Conservation (phyloP, 1,284 basidiomycete genomes). For the Baeospora myosura region DNA sequence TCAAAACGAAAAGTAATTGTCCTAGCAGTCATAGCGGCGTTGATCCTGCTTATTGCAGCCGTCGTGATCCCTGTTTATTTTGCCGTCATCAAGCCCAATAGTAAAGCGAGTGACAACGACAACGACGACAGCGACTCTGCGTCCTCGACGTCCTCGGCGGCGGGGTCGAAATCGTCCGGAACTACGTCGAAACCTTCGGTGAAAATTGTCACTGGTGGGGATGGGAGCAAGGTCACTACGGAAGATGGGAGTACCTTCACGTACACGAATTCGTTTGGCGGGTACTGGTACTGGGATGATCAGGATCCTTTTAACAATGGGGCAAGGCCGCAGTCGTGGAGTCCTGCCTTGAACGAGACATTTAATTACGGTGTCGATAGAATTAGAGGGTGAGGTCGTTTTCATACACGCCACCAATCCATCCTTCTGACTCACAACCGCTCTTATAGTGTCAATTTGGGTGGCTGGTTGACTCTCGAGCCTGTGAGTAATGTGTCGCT, state of each 20-base stretch:
- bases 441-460: slow-evolving; percentile 53
- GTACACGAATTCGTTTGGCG: slow-evolving; percentile 68
- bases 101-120: slow-evolving; percentile 13
- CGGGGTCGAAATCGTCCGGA: slow-evolving; percentile 4
- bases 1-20: slow-evolving; percentile 47
- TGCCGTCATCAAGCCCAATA: slow-evolving; percentile 40
- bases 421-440: slow-evolving; percentile 1
- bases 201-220: slow-evolving; percentile 40
- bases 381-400: slow-evolving; percentile 31
- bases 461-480: slow-evolving; percentile 53
- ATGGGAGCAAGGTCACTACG: slow-evolving; percentile 55
- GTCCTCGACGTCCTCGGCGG: slow-evolving; percentile 10
- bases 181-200: slow-evolving; percentile 3
- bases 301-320: slow-evolving; percentile 59
- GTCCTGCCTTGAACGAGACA: slow-evolving; percentile 53
- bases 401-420: neutral
- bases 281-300: slow-evolving; percentile 55
- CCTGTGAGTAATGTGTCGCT: slow-evolving; percentile 46
- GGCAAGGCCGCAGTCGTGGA: slow-evolving; percentile 56
- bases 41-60: slow-evolving; percentile 41
- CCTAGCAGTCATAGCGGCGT: slow-evolving; percentile 31
- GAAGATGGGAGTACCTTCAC: slow-evolving; percentile 60
- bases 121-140: slow-evolving; percentile 16
- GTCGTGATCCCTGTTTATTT: slow-evolving; percentile 62
- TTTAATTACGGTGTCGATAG: slow-evolving; percentile 51